Conservation (phyloP, 805 yeast genomes). For the Cyberlindnera maritima region DNA sequence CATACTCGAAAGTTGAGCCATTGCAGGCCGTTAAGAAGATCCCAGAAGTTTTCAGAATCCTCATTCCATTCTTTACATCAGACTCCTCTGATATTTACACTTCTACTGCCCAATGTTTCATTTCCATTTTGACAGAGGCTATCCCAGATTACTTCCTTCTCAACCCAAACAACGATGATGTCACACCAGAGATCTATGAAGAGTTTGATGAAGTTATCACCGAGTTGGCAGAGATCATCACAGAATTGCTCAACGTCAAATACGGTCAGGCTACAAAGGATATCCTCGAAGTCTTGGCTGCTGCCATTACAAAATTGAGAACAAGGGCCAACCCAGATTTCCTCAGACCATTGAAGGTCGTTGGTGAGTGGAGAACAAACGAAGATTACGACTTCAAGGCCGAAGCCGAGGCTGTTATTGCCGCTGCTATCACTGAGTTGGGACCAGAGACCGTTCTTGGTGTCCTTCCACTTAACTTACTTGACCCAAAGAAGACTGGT, state of each 20-base stretch:
- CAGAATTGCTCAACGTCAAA: conserved; percentile 65
- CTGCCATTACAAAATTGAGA: conserved; percentile 61
- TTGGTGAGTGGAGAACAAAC: conserved; percentile 84
- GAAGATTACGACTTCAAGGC: conserved; percentile 64
- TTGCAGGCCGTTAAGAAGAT: conserved; percentile 51
- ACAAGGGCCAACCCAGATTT: conserved; percentile 70
- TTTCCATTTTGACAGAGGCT: conserved; percentile 69
- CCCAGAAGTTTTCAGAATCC: conserved; percentile 52
- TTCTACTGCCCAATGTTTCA: conserved; percentile 84
- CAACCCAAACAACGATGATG: conserved; percentile 37
- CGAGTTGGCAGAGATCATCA: conserved; percentile 50
- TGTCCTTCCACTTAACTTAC: conserved; percentile 75
- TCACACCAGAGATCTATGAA: conserved; percentile 52
- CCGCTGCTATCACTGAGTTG: conserved; percentile 71
- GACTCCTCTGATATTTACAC: conserved; percentile 60
- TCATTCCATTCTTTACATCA: conserved; percentile 65
- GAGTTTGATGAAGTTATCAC: conserved; percentile 49
- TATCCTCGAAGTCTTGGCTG: conserved; percentile 63
- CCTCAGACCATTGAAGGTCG: conserved; percentile 58
- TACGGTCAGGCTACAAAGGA: conserved; percentile 76
- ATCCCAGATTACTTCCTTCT: conserved; percentile 60
- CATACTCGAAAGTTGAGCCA: conserved; percentile 53
- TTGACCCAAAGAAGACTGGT: conserved; percentile 58
- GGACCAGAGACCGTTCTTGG: conserved; percentile 85
- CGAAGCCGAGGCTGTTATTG: conserved; percentile 78